Percentiles rank a stretch among this genome's conserved stretches.
Evolutionary conservation across 2,329 filamentous ascomycete genomes (phyloP).

Genomic region (Ascochyta fabae): DNA sequence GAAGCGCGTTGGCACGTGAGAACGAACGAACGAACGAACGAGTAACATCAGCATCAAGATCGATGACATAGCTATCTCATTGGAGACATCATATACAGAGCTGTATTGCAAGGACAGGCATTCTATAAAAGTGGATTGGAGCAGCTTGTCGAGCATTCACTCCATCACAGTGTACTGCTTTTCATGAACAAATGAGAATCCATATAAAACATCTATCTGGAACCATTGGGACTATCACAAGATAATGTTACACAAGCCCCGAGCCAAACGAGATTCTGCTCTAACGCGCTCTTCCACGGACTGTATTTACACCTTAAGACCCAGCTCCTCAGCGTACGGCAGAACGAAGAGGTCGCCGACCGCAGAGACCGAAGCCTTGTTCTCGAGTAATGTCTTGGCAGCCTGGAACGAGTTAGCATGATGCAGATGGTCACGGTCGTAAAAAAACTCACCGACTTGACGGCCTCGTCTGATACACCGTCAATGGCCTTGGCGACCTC

Average conservation of each 20-base stretch:
- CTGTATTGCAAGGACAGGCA: too few species aligned
- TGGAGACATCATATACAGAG: too few species aligned
- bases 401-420: slow-evolving; percentile 61
- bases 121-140: too few species aligned
- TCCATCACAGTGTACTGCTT: too few species aligned
- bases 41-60: too few species aligned
- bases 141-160: too few species aligned
- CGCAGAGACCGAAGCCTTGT: slow-evolving; percentile 85
- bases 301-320: slow-evolving; percentile 83
- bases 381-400: slow-evolving; percentile 84
- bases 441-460: slow-evolving; percentile 75
- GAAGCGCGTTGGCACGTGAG: slow-evolving; percentile 30
- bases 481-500: slow-evolving; percentile 80
- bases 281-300: slow-evolving; percentile 26
- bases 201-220: slow-evolving; percentile 49
- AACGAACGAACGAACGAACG: slow-evolving; percentile 10
- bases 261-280: slow-evolving; percentile 40
- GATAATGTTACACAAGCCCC: slow-evolving; percentile 51
- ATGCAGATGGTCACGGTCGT: background rate
- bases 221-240: slow-evolving; percentile 51
- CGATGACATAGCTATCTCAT: too few species aligned
- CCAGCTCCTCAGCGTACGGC: slow-evolving; percentile 92
- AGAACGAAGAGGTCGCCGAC: slow-evolving; percentile 92
- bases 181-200: slow-evolving; percentile 24
- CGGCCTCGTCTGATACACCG: slow-evolving; percentile 79